Evolutionary conservation across 164 flowering plant species (phyloP).

Genomic region (Berberis thunbergii): DNA sequence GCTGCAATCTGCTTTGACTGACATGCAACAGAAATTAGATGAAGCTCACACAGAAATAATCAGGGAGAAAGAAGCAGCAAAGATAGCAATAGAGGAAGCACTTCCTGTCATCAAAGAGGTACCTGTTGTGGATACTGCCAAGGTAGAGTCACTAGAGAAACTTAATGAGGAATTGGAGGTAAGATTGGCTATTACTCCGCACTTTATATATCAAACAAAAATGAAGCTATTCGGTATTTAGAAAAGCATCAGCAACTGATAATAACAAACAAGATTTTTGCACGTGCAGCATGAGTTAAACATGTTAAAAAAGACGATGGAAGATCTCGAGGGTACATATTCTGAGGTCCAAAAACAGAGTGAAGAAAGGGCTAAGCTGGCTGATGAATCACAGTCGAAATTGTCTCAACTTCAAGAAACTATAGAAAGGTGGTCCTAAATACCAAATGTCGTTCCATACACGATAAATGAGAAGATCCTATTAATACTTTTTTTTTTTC

Average conservation of each 20-base stretch:
- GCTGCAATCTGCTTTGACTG: constrained; percentile 46
- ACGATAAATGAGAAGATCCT: no score
- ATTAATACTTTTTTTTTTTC: neutral
- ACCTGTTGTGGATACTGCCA: constrained; percentile 62
- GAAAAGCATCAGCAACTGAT: neutral
- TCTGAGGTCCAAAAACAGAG: constrained; percentile 41
- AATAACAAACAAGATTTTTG: constrained; percentile 3
- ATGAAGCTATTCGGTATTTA: neutral
- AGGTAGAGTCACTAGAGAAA: constrained; percentile 40
- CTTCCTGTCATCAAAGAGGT: constrained; percentile 70
- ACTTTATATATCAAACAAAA: neutral
- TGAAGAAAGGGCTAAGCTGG: constrained; percentile 37
- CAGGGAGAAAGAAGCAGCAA: constrained; percentile 70
- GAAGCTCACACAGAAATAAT: constrained; percentile 57
- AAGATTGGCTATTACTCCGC: constrained; percentile 6
- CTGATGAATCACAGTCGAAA: constrained; percentile 45
- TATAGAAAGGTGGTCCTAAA: constrained; percentile 41
- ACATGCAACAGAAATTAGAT: constrained; percentile 54
- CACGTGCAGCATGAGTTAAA: constrained; percentile 36
- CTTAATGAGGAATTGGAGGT: constrained; percentile 61
- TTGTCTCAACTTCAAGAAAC: constrained; percentile 48
- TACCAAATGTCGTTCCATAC: no score
- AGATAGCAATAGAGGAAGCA: constrained; percentile 68
- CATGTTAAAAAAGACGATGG: constrained; percentile 32
- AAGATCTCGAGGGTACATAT: constrained; percentile 40